Conservation (phyloP, 371 early-diverging fungal species). For the Quaeritorhiza haematococci region DNA sequence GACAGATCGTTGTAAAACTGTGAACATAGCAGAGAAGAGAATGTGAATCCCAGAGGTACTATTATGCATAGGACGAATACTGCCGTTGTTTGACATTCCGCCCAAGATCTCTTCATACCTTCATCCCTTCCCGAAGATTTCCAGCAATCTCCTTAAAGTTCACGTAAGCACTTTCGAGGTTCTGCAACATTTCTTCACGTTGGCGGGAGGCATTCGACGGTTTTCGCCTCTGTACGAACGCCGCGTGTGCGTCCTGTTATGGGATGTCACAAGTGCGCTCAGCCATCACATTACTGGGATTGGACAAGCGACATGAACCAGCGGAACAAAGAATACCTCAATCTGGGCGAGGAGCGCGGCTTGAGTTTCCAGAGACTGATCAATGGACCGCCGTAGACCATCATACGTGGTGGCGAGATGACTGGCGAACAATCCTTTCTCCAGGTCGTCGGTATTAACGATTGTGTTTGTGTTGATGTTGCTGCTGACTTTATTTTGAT, state of each 20-base stretch:
- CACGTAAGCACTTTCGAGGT: conserved; percentile 62
- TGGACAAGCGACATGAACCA: no score
- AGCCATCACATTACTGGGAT: neutral
- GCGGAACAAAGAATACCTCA: no score
- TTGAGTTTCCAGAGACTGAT: conserved; percentile 60
- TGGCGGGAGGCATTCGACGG: conserved; percentile 44
- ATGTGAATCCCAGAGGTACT: neutral
- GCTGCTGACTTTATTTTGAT: no score
- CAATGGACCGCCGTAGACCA: conserved; percentile 46
- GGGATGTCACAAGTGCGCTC: neutral
- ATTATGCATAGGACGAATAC: no score
- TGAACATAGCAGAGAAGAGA: neutral
- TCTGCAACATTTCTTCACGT: conserved; percentile 63
- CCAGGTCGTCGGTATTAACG: no score
- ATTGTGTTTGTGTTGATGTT: no score
- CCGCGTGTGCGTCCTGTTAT: conserved; percentile 49
- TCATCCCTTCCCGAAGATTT: conserved; percentile 64
- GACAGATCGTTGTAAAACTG: conserved; percentile 72
- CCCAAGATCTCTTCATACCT: conserved; percentile 14
- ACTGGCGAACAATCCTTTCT: conserved; percentile 56
- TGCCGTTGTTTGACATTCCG: no score
- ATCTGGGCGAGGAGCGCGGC: conserved; percentile 54
- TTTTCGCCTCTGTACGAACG: conserved; percentile 54
- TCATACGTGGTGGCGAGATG: conserved; percentile 65
- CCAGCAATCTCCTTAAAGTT: conserved; percentile 60